Conservation (phyloP, 75 land plant species). For the Pseudotsuga menziesii region DNA sequence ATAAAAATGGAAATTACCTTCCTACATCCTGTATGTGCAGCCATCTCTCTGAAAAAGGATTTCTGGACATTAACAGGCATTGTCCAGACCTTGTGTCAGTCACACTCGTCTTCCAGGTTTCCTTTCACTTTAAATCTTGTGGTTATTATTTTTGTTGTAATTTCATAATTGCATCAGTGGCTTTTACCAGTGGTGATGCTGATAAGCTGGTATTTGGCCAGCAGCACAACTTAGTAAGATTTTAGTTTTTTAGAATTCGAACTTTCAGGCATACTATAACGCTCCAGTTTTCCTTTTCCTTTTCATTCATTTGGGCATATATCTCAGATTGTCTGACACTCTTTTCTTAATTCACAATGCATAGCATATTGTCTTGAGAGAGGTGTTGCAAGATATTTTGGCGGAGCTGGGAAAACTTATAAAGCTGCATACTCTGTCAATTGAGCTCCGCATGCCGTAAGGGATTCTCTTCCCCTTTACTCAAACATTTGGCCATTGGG, state of each 20-base stretch:
- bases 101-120: conserved; percentile 34
- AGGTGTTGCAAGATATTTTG: conserved; percentile 20
- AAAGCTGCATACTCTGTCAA: conserved; percentile 32
- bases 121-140: background rate
- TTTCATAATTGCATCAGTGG: too few species aligned
- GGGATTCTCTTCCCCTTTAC: background rate
- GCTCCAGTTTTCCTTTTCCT: too few species aligned
- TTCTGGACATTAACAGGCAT: conserved; percentile 19
- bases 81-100: conserved; percentile 28
- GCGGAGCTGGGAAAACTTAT: conserved; percentile 25
- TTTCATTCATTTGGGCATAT: too few species aligned
- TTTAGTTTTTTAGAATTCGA: too few species aligned
- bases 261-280: too few species aligned
- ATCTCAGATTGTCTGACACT: background rate
- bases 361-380: conserved; percentile 24
- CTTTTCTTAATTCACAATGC: background rate
- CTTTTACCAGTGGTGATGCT: too few species aligned
- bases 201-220: too few species aligned
- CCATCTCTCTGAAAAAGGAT: conserved; percentile 23
- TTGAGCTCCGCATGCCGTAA: conserved; percentile 40
- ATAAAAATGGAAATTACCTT: conserved; percentile 12
- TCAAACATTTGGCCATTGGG: too few species aligned
- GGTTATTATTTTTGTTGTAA: too few species aligned
- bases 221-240: too few species aligned
- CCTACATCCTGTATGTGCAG: conserved; percentile 21